Evolutionary conservation across 306 rosid species (phyloP).

Genomic region (Acacia melanoxylon): DNA sequence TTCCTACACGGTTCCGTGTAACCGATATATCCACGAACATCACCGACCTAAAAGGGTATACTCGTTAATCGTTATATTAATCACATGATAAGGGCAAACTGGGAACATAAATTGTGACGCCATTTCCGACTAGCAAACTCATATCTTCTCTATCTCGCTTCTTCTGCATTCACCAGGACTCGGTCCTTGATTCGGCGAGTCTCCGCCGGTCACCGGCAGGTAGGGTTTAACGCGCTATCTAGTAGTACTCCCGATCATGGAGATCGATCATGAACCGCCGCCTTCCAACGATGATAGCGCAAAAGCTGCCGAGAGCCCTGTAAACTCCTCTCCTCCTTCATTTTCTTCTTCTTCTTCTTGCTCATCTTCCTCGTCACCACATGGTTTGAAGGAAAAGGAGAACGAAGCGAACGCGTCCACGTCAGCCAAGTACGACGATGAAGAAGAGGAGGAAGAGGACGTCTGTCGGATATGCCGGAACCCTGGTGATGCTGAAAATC

Average conservation of each 20-base stretch:
- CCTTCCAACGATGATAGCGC: constrained; percentile 44
- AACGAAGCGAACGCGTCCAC: constrained; percentile 41
- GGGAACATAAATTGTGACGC: constrained; percentile 22
- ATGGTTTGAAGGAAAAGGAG: constrained; percentile 41
- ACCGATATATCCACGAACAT: constrained; percentile 36
- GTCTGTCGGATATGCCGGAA: constrained; percentile 97
- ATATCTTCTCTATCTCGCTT: background rate
- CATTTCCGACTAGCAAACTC: background rate
- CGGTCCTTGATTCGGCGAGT: constrained; percentile 38
- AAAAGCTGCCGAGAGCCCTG: constrained; percentile 31
- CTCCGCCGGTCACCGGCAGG: constrained; percentile 42
- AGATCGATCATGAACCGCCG: constrained; percentile 73
- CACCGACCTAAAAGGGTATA: constrained; percentile 9
- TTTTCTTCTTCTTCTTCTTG: constrained; percentile 32
- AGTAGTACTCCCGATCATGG: constrained; percentile 43
- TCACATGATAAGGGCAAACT: constrained; percentile 32
- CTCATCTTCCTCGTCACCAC: constrained; percentile 47
- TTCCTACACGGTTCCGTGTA: background rate
- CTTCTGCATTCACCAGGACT: constrained; percentile 16
- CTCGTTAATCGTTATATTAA: constrained; percentile 33
- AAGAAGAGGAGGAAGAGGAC: constrained; percentile 92
- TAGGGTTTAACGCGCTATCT: constrained; percentile 18
- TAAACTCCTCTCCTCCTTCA: constrained; percentile 32
- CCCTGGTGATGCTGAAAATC: constrained; percentile 89
- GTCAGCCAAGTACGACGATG: constrained; percentile 66